Base-by-base conservation (phyloP, 139 green algal genomes). In the Monoraphidium neglectum region DNA sequence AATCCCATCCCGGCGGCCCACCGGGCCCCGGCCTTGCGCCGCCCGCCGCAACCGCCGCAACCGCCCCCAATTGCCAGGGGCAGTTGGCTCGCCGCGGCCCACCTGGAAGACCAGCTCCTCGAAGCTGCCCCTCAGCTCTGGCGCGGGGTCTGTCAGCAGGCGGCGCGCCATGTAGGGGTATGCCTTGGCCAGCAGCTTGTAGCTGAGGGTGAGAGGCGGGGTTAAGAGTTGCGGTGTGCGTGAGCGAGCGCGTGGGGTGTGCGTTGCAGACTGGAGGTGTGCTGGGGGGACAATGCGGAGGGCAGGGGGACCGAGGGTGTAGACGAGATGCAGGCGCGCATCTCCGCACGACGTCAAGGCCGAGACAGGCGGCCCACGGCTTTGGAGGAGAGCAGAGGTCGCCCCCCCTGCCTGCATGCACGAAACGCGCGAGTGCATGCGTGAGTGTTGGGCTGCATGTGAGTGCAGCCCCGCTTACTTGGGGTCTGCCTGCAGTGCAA, bases 111-210 rank as follows among this genome's bases (percentile, higher is more conserved):
- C 77, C 36, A 97, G 79, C 56, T 97, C 93, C 77, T 95, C 87
- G 76, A 97, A 90, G 35, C 76, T 87, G 16, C 65, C 77, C 13
- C 89, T 51, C 53, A 98, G 89, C 87, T 97, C 79, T 0, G 94
- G 95, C 0, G 88, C 84, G 0, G 92, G 91, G 83, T 98, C 96
- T 1, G 94, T 98, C 15, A 99, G 89, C 67, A 99, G 88, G 21
- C 96, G 84, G 1, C 85, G 78, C 1, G 96, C 96, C 86, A 99
- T 96, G 87, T 98, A 99, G 3, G 96, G 96, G 87, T 98, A 99
- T 8, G 96, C 95, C 47, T 78, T 72, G 2, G 74, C 95, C 43
- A 99, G 89, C 53, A 98, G 92, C 86, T 96, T 96, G 89, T 98
- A 97, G n/a, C 70, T 77, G 40, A 51, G 8, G 43, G 63, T 13